phyloP scores from a whole-genome alignment of 495 filamentous ascomycete genomes.

The Hypoxylon rickii region DNA sequence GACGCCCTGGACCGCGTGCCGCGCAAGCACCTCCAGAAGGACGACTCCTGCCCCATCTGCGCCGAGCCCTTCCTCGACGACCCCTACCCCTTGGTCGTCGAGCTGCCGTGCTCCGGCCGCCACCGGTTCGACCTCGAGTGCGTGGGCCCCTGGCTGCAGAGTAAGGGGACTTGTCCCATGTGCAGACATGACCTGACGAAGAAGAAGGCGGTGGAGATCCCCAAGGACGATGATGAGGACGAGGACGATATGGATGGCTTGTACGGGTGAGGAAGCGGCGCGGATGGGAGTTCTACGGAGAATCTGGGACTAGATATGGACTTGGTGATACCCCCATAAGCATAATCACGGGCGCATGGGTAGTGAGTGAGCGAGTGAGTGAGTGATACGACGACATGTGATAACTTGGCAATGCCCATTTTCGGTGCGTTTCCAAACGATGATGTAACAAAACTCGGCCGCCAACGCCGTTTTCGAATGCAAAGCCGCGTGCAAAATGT shows the following conservation, averaged over 20 bases:
- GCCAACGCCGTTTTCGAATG: constrained; percentile 4
- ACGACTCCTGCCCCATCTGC: constrained; percentile 85
- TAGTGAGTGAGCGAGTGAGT: neutral
- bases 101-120: constrained; percentile 77
- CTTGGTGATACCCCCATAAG: constrained; percentile 29
- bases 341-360: neutral
- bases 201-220: constrained; percentile 56
- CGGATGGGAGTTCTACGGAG: constrained; percentile 2
- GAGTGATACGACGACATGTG: neutral
- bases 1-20: constrained; percentile 81
- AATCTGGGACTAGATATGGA: neutral
- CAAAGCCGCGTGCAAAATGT: constrained; percentile 4
- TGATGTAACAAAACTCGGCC: neutral
- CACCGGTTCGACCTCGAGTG: constrained; percentile 94
- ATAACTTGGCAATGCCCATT: neutral
- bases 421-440: neutral
- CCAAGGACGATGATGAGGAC: constrained; percentile 60
- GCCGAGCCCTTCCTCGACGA: constrained; percentile 81
- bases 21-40: constrained; percentile 65
- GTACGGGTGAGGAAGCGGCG: constrained; percentile 60
- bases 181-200: constrained; percentile 80
- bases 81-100: constrained; percentile 79
- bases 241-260: constrained; percentile 75
- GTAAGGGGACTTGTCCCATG: constrained; percentile 87
- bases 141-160: constrained; percentile 86